phyloP scores from a whole-genome alignment of 2,329 filamentous ascomycete genomes.

The Clarireedia sp. region DNA sequence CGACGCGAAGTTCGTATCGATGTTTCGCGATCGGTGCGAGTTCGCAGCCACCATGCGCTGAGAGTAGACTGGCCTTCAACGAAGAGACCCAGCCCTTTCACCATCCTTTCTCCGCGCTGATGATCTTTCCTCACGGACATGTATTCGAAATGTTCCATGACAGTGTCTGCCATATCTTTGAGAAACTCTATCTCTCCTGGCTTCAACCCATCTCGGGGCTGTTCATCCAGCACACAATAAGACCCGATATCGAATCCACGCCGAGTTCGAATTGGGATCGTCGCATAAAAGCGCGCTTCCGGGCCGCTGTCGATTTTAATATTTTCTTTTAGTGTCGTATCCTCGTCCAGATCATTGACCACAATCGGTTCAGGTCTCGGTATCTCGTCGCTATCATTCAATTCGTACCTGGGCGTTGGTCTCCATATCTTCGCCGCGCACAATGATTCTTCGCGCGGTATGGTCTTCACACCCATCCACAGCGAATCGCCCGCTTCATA shows the following conservation, averaged over 20 bases:
- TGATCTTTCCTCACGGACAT: constrained; percentile 39
- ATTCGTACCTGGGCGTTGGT: background rate
- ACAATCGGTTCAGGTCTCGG: constrained; percentile 4
- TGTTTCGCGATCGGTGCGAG: constrained; percentile 15
- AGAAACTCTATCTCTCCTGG: constrained; percentile 45
- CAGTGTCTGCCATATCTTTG: constrained; percentile 45
- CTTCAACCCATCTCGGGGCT: constrained; percentile 43
- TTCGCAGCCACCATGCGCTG: constrained; percentile 21
- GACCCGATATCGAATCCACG: constrained; percentile 23
- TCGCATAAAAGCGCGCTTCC: constrained; percentile 22
- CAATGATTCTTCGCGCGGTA: constrained; percentile 13
- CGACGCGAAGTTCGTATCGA: background rate
- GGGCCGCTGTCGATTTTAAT: constrained; percentile 17
- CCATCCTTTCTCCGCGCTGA: constrained; percentile 9
- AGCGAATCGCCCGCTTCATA: constrained; percentile 4
- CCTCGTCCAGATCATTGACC: constrained; percentile 8
- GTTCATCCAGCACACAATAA: constrained; percentile 44
- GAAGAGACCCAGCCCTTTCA: constrained; percentile 8
- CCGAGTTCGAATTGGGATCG: constrained; percentile 21
- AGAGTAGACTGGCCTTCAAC: constrained; percentile 8
- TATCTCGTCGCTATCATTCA: background rate
- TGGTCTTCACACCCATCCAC: constrained; percentile 3
- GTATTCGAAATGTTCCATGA: constrained; percentile 55
- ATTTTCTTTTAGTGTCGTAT: constrained; percentile 10
- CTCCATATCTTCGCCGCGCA: constrained; percentile 18